Evolutionary conservation across 169 alveolate genomes (phyloP), one percentile per base, ranked within the genome.

Genomic region (Cryptosporidium canis): DNA sequence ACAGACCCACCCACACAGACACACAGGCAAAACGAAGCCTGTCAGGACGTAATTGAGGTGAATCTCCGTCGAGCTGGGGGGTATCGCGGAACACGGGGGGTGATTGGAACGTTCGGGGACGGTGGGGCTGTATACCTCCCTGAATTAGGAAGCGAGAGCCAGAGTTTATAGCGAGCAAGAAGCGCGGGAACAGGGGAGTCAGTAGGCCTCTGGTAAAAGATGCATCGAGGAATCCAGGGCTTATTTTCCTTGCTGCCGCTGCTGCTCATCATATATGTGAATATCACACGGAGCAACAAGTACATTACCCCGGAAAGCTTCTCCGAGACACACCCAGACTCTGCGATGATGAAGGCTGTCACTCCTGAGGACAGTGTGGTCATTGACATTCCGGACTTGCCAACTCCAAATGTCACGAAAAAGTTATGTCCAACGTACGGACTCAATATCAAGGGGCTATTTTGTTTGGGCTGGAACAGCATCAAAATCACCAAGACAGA

Each of bases 351-450:
- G 18, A 51, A 33, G 9, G 9, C 45, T 37, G 35, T 39, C 11
- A 44, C 41, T 16, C 14, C 29, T 6, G 66, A 27, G 14, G 6
- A 35, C 8, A 47, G 53, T 70, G 84, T 70, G 16, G 55, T 29
- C 14, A 70, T 77, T 58, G 65, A 77, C 43, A 77, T 77, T 55
- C 87, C 87, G 6, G 87, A 77, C 37, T 39, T 77, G 44, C 77
- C 70, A 27, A 14, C 77, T 39, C 66, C 70, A 39, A 77, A 77
- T 29, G 27, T 77, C 24, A 61, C 70, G 6, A 55, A 35, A 56
- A 58, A 55, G 37, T 55, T 56, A 4, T 77, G 87, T 35, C 87
- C 87, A 0, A 63, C n/a, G 1, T 77, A 77, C 37, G 87, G 87
- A 2, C 31, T 77, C 16, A 77, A 77, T 77, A 61, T 61, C 11